Base-by-base conservation (phyloP, 2,329 filamentous ascomycete genomes). In the Didymella exigua region DNA sequence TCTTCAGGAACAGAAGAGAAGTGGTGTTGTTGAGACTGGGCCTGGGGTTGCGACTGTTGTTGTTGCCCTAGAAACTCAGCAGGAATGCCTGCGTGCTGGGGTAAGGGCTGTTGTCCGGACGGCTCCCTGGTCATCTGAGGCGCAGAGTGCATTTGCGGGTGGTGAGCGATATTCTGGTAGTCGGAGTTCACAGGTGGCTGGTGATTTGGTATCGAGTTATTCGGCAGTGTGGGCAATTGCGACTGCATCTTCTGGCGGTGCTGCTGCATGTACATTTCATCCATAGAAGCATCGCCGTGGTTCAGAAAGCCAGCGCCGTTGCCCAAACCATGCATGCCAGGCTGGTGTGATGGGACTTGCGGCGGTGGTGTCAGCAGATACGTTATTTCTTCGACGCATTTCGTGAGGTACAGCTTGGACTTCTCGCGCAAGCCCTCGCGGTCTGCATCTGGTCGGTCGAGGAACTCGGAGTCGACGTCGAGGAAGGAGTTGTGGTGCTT, bases 311-410 rank as follows among this genome's bases (percentile, higher is more conserved):
- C 70, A 11, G 68, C 64, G 16, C 69, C 67, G 45, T 75, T 76
- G 31, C 65, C 68, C 21, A 76, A 51, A 4, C 60, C 61, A 47
- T 78, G 76, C 34, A 75, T 56, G 18, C 66, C 68, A n/a, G 69
- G 65, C 41, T 80, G 79, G 33, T 86, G 83, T 10, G 84, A 82
- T 18, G 82, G 81, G 44, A 84, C 82, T 61, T 88, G 84, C 30
- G 82, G 79, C 19, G 85, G 82, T n/a, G 86, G 86, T 43, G 86
- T 84, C 29, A 89, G 79, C 57, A 89, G 83, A 65, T 89, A 89
- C 3, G 85, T 84, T 45, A 89, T 84, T 71, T 89, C 86, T 62
- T 88, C 84, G 44, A 87, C 82, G 68, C 86, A 88, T 73, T 86
- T 87, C 51, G 82, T 83, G 27, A 89, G 78, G 64, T 86, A 88